Percentiles rank a stretch among this genome's conserved stretches.
Evolutionary conservation across 495 filamentous ascomycete species (phyloP).

Genomic region (Xylaria grammica): DNA sequence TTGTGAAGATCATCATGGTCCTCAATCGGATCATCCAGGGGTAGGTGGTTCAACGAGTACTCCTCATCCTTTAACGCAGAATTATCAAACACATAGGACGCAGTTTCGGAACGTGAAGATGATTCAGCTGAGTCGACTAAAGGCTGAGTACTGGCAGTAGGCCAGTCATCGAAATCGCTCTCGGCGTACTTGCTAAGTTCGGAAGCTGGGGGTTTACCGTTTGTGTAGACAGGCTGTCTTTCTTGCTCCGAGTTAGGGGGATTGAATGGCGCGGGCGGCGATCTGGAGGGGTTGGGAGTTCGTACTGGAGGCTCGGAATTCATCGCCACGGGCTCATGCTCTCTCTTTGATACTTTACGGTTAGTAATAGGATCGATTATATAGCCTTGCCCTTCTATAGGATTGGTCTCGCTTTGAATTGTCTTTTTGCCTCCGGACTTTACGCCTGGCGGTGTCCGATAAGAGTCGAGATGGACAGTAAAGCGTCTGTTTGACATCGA

Average conservation of each 20-base stretch:
- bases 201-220: conserved; percentile 40
- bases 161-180: conserved; percentile 37
- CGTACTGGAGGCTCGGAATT: neutral
- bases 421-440: too few relatives aligned
- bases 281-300: conserved; percentile 44
- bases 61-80: conserved; percentile 35
- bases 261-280: conserved; percentile 40
- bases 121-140: neutral
- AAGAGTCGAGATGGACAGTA: too few relatives aligned
- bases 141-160: conserved; percentile 7
- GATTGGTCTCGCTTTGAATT: neutral
- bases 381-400: conserved; percentile 39
- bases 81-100: conserved; percentile 8
- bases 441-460: neutral
- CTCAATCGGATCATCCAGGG: conserved; percentile 30
- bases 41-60: conserved; percentile 40
- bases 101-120: neutral
- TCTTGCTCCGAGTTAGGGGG: conserved; percentile 31
- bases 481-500: too few relatives aligned
- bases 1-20: conserved; percentile 36
- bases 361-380: conserved; percentile 67
- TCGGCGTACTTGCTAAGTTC: conserved; percentile 47
- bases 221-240: conserved; percentile 35
- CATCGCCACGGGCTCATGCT: neutral
- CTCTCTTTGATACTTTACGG: conserved; percentile 52